A percentile compares a stretch with the other conserved stretches of the same genome.
Conservation (phyloP, 345 rosid genomes). For the Orychophragmus violaceus region DNA sequence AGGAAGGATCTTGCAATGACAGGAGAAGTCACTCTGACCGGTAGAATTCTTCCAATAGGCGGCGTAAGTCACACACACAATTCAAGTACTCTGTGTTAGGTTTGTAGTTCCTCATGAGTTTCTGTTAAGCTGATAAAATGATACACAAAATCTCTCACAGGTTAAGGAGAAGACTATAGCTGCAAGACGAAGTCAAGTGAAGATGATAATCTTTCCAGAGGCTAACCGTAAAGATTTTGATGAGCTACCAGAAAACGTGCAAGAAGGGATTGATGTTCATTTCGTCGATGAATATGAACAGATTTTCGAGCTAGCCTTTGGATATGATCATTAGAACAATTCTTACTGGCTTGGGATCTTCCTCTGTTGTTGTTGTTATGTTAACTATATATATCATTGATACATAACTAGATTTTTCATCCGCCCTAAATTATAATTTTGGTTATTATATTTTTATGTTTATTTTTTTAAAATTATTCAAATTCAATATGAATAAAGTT, state of each 20-base stretch:
- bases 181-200: slow-evolving; percentile 75
- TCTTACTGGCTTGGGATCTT: background rate
- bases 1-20: no score
- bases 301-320: slow-evolving; percentile 57
- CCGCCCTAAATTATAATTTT: no score
- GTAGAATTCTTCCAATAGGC: no score
- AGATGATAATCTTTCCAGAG: slow-evolving; percentile 65
- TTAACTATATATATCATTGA: background rate
- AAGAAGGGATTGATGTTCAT: slow-evolving; percentile 82
- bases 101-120: no score
- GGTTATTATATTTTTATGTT: no score
- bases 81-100: no score
- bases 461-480: no score
- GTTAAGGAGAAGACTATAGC: slow-evolving; percentile 91
- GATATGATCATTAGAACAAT: slow-evolving; percentile 8
- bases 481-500: no score
- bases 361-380: background rate
- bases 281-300: slow-evolving; percentile 65
- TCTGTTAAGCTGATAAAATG: background rate
- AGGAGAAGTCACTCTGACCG: no score
- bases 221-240: slow-evolving; percentile 79
- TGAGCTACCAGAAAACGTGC: slow-evolving; percentile 65
- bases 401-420: no score
- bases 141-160: slow-evolving; percentile 28
- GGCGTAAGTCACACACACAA: no score